Base-by-base conservation (phyloP, 2,329 filamentous ascomycete species). In the Acrocalymma vagum region DNA sequence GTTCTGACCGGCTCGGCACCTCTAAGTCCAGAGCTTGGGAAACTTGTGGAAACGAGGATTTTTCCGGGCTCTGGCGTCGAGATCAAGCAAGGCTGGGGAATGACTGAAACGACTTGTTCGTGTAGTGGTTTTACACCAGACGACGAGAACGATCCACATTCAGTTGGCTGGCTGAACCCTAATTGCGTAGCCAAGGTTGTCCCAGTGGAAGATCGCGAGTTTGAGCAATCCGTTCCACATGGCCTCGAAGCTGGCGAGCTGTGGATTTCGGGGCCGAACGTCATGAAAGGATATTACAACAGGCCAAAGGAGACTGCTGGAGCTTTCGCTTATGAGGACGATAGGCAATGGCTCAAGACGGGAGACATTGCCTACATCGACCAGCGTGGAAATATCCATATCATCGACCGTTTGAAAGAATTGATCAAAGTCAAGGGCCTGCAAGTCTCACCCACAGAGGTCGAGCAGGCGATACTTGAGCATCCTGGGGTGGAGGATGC, bases 1-100 rank as follows among this genome's bases (percentile, higher is more conserved):
- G 81, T 84, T 59, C 76, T 74, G 1, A 79, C 74, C 5, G 82
- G 82, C 8, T 81, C 81, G 0, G 82, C 82, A 0, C 82, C 81
- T 1, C 50, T 82, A 14, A 74, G 76, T 28, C 73, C 73, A 36
- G 0, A 74, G 95, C 27, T 90, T 88, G 0, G 74, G 77, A 22
- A 89, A 95, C 45, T 78, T 96, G 3, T 86, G 91, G 25, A 2
- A 81, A 88, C 42, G 80, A 82, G 6, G 80, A 92, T 3, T 90
- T 87, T 76, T 70, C 80, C 16, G 82, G 90, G 6, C 62, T 90
- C 6, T 62, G 3, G 62, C 72, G 0, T 77, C 80, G 51, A 67
- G 65, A 3, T 59, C 72, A 6, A 69, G 80, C 32, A 67, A 73
- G 17, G 58, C 9, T 75, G 71, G 69, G 71, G 70, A 3, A 70